Evolutionary conservation across 495 filamentous ascomycete genomes (phyloP).

Genomic region (Penicillium longicatenatum): DNA sequence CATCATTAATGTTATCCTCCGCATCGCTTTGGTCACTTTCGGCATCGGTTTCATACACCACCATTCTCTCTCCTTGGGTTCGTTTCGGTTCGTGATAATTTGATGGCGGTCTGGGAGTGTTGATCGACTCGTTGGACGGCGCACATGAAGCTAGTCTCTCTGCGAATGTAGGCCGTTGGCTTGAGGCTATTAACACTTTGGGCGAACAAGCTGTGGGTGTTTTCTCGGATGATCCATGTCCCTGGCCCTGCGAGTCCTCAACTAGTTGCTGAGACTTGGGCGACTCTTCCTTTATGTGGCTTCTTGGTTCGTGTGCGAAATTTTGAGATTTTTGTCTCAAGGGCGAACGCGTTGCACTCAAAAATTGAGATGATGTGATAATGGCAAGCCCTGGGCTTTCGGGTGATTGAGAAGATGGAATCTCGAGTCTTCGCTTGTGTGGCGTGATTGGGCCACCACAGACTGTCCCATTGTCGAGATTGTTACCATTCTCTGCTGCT

Average conservation of each 20-base stretch:
- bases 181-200: conserved; percentile 7
- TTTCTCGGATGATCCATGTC: conserved; percentile 1
- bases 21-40: conserved; percentile 40
- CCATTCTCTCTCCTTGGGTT: conserved; percentile 30
- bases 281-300: conserved; percentile 30
- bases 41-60: conserved; percentile 50
- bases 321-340: conserved; percentile 20
- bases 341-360: conserved; percentile 33
- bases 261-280: conserved; percentile 3
- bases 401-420: conserved; percentile 50
- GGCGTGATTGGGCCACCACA: conserved; percentile 32
- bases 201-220: conserved; percentile 8
- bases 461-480: neutral
- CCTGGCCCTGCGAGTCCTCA: conserved; percentile 10
- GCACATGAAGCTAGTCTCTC: conserved; percentile 7
- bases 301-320: neutral
- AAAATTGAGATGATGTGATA: conserved; percentile 45
- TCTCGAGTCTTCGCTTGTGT: conserved; percentile 38
- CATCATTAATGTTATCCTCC: conserved; percentile 22
- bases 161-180: neutral
- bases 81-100: conserved; percentile 1
- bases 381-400: conserved; percentile 45
- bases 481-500: neutral
- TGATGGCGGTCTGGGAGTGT: neutral
- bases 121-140: neutral